Evolutionary conservation across 2,329 filamentous ascomycete species (phyloP).

Genomic region (Ambrosiella xylebori): DNA sequence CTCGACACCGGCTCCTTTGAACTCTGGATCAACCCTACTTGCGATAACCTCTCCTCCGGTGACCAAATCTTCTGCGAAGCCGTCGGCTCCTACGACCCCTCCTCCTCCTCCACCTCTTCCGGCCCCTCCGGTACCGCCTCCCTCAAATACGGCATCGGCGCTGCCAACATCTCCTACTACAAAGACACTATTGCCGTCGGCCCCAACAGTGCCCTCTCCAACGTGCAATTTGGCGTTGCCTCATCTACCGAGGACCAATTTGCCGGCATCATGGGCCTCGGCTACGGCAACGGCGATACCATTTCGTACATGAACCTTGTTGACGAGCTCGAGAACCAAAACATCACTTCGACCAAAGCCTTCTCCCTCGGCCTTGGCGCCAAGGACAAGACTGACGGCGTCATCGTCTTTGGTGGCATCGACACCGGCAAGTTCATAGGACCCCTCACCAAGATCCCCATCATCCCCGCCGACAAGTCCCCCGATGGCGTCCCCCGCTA

Average conservation of each 20-base stretch:
- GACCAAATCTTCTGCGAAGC: slow-evolving; percentile 29
- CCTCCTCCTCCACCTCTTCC: slow-evolving; percentile 24
- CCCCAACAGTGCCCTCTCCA: slow-evolving; percentile 25
- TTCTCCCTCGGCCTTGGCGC: slow-evolving; percentile 51
- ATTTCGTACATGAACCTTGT: slow-evolving; percentile 33
- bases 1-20: slow-evolving; percentile 44
- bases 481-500: slow-evolving; percentile 37
- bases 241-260: slow-evolving; percentile 30
- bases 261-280: slow-evolving; percentile 55
- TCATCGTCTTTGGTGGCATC: slow-evolving; percentile 50
- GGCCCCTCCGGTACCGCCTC: slow-evolving; percentile 22
- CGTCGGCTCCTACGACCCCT: slow-evolving; percentile 27
- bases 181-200: slow-evolving; percentile 28
- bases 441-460: slow-evolving; percentile 40
- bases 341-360: slow-evolving; percentile 40
- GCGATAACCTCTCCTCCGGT: slow-evolving; percentile 26
- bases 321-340: slow-evolving; percentile 32
- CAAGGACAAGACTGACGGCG: slow-evolving; percentile 40
- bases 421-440: slow-evolving; percentile 48
- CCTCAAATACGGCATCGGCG: slow-evolving; percentile 34
- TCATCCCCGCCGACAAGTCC: slow-evolving; percentile 37
- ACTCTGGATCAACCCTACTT: slow-evolving; percentile 45
- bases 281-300: slow-evolving; percentile 38
- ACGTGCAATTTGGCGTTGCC: slow-evolving; percentile 52
- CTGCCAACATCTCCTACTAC: slow-evolving; percentile 33